These are phyloP conservation scores for Diplodia seriata DNA, from an alignment of 2,329 filamentous ascomycete genomes.

Conservation along the genomic window DNA sequence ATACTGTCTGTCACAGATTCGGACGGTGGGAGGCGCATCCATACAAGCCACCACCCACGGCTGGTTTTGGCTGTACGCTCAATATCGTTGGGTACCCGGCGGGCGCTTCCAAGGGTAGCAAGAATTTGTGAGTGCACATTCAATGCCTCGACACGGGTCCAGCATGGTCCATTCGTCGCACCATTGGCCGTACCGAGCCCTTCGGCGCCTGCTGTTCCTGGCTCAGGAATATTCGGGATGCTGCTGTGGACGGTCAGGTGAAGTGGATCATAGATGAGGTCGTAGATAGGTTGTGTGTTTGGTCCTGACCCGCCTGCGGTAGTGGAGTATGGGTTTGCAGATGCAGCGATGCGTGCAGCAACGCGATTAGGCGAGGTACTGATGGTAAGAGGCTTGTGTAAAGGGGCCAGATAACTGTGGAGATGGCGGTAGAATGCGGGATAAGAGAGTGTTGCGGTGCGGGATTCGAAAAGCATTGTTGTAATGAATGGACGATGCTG, in stretches of 20 bases:
- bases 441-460: slow-evolving; percentile 61
- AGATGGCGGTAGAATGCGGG: slow-evolving; percentile 57
- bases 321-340: slow-evolving; percentile 45
- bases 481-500: slow-evolving; percentile 75
- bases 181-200: slow-evolving; percentile 38
- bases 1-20: not conserved
- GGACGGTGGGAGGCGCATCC: slow-evolving; percentile 59
- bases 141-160: slow-evolving; percentile 65
- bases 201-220: slow-evolving; percentile 52
- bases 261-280: slow-evolving; percentile 66
- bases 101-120: slow-evolving; percentile 61
- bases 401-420: slow-evolving; percentile 59
- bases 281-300: slow-evolving; percentile 59
- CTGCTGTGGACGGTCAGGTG: slow-evolving; percentile 65
- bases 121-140: slow-evolving; percentile 68
- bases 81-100: slow-evolving; percentile 52
- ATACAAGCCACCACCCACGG: slow-evolving; percentile 72
- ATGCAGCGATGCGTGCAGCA: slow-evolving; percentile 51
- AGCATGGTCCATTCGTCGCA: slow-evolving; percentile 39
- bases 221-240: slow-evolving; percentile 69
- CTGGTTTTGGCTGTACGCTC: slow-evolving; percentile 69
- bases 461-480: slow-evolving; percentile 72
- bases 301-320: slow-evolving; percentile 33
- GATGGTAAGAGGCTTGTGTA: slow-evolving; percentile 54
- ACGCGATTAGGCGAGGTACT: slow-evolving; percentile 52